A percentile compares a stretch with the other conserved stretches of the same genome.
Evolutionary conservation across 805 yeast genomes (phyloP).

Genomic region (Kodamaea jinghongensis): DNA sequence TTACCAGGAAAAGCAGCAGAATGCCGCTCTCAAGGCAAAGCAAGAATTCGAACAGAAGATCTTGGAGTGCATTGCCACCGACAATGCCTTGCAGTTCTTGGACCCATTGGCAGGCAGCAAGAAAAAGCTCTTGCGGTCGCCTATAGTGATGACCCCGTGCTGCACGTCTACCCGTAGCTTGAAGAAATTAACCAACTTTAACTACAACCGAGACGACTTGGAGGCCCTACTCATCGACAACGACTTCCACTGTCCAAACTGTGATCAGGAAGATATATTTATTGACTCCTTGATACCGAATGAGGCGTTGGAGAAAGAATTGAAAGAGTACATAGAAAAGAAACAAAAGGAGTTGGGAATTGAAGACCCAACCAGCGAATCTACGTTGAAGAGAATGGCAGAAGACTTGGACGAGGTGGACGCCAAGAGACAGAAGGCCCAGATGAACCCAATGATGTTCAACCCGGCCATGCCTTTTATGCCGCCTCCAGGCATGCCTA

Average conservation of each 20-base stretch:
- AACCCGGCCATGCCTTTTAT: constrained; percentile 19
- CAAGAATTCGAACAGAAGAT: constrained; percentile 50
- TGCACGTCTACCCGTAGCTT: constrained; percentile 59
- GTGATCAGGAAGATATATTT: constrained; percentile 69
- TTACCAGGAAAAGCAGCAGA: constrained; percentile 68
- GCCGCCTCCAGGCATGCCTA: constrained; percentile 22
- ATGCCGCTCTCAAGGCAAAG: constrained; percentile 44
- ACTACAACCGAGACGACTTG: constrained; percentile 36
- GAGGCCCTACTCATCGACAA: constrained; percentile 60
- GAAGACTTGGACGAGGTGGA: constrained; percentile 19
- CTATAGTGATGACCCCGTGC: constrained; percentile 78
- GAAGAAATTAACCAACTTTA: constrained; percentile 46
- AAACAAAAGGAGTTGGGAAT: constrained; percentile 32
- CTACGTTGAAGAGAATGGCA: constrained; percentile 17
- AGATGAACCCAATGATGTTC: constrained; percentile 16
- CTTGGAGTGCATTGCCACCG: constrained; percentile 28
- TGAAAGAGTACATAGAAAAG: constrained; percentile 49
- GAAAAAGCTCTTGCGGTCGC: constrained; percentile 60
- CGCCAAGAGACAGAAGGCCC: constrained; percentile 27
- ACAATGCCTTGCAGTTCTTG: constrained; percentile 43
- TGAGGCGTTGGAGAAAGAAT: constrained; percentile 52
- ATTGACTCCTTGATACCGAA: constrained; percentile 70
- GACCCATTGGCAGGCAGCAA: constrained; percentile 58
- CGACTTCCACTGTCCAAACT: constrained; percentile 89
- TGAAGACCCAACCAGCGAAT: constrained; percentile 28